Base-by-base conservation (phyloP, 345 rosid species). In the Acer yangbiense region DNA sequence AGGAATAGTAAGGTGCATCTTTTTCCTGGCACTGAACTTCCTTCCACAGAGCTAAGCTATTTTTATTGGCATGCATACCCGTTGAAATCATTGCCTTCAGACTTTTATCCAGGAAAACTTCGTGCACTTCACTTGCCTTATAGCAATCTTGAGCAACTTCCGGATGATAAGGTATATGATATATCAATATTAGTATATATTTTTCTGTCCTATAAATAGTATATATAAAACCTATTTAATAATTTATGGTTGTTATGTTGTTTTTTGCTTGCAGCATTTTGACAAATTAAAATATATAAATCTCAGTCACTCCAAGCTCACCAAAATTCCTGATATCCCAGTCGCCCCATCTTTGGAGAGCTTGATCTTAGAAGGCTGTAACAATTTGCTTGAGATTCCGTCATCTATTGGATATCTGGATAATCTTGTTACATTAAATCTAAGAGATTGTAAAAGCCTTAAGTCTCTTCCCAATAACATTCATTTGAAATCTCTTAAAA, bases 401-500 rank as follows among this genome's bases (percentile, higher is more conserved):
- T 41, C 69, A 12, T 72, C 78, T 10, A 69, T 82, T 64, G 55
- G 78, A 69, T 20, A 2, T 54, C 68, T 77, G 3, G 46, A 44
- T 29, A 70, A 25, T 55, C 75, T 72, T 27, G 7, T 21, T 1
- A 0, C 0, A 4, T 29, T 82, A 43, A 69, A 41, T 3, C 35
- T 82, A 35, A 62, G n/a, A 25, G 55, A 10, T 0, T 82, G 84
- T 41, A n/a, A 13, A 29, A n/a, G 63, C 10, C 84, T 82, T n/a
- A 11, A 1, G 3, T 39, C 7, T 57, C 61, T 82, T 69, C 81
- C 84, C 1, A 27, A 7, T 17, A 13, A 35, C 39, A 65, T 74
- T 23, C 50, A 69, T 20, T 29, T 75, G 39, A 43, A 64, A 17
- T 44, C 44, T 12, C 78, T 73, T 1, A 65, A 13, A 29, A 0